phyloP scores from a whole-genome alignment of 495 filamentous ascomycete genomes.

The Clohesyomyces aquaticus region DNA sequence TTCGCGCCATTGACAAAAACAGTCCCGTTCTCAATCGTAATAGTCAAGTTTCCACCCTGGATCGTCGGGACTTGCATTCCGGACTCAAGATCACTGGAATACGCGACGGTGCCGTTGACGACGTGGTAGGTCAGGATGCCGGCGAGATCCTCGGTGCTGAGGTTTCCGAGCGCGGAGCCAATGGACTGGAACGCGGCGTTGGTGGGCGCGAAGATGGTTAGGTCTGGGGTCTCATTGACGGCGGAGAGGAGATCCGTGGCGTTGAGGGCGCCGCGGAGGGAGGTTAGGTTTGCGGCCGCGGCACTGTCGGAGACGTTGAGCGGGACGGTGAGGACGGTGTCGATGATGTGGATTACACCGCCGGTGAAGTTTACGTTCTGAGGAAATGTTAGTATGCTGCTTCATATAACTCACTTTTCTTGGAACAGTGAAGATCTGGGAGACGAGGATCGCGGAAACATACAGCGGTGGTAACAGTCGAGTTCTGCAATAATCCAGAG shows the following conservation, averaged over 20 bases:
- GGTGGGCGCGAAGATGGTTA: conserved; percentile 67
- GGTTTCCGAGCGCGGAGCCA: conserved; percentile 54
- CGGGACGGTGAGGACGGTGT: conserved; percentile 62
- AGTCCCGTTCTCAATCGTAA: conserved; percentile 52
- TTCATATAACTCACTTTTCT: no score
- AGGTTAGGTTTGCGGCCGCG: conserved; percentile 57
- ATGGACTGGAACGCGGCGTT: conserved; percentile 66
- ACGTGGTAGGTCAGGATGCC: conserved; percentile 63
- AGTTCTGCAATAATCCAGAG: conserved; percentile 44
- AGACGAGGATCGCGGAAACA: no score
- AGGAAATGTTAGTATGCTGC: no score
- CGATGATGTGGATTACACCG: conserved; percentile 69
- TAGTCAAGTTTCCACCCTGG: conserved; percentile 55
- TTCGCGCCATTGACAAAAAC: conserved; percentile 61
- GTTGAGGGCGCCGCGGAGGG: conserved; percentile 60
- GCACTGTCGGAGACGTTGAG: conserved; percentile 56
- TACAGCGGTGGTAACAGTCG: conserved; percentile 46
- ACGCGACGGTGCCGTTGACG: conserved; percentile 57
- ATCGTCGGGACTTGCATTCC: conserved; percentile 53
- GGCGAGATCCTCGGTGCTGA: conserved; percentile 54
- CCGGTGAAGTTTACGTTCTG: conserved; percentile 62
- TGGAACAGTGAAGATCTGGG: no score
- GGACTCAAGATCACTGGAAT: conserved; percentile 53
- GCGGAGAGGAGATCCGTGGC: conserved; percentile 49
- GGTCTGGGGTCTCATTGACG: conserved; percentile 50